Evolutionary conservation across 176 grass and related monocot species (phyloP).

Genomic region (Juncus inflexus): DNA sequence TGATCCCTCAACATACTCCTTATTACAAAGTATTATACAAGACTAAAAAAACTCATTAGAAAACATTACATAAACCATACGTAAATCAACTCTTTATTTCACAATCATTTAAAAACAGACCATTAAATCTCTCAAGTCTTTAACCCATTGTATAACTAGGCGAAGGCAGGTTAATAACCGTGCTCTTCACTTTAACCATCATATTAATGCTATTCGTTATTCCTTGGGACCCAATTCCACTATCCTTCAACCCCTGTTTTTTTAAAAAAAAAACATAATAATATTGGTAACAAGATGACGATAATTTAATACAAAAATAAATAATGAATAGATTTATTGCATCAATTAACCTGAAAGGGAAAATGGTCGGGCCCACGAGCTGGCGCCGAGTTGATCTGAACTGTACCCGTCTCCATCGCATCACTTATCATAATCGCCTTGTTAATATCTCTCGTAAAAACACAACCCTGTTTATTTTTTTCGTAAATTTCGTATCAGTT

Average conservation of each 20-base stretch:
- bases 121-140: no score
- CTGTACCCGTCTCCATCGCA: constrained; percentile 86
- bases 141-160: constrained; percentile 94
- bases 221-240: constrained; percentile 95
- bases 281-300: background rate
- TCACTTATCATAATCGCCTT: constrained; percentile 92
- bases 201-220: constrained; percentile 99
- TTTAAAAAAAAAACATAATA: background rate
- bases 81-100: no score
- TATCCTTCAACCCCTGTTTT: constrained; percentile 82
- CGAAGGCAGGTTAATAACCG: constrained; percentile 81
- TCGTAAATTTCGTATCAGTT: no score
- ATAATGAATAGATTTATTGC: no score
- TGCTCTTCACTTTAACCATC: constrained; percentile 99
- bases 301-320: background rate
- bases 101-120: constrained; percentile 13
- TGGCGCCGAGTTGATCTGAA: constrained; percentile 96
- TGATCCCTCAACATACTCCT: no score
- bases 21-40: no score
- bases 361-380: constrained; percentile 97
- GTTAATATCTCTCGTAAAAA: constrained; percentile 95
- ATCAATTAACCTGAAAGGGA: constrained; percentile 69
- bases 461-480: constrained; percentile 51
- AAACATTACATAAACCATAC: no score
- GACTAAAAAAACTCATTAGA: no score